Evolutionary conservation across 179 eudicot genomes (phyloP), one percentile per base, ranked within the genome.

Genomic region (Vitellaria paradoxa): DNA sequence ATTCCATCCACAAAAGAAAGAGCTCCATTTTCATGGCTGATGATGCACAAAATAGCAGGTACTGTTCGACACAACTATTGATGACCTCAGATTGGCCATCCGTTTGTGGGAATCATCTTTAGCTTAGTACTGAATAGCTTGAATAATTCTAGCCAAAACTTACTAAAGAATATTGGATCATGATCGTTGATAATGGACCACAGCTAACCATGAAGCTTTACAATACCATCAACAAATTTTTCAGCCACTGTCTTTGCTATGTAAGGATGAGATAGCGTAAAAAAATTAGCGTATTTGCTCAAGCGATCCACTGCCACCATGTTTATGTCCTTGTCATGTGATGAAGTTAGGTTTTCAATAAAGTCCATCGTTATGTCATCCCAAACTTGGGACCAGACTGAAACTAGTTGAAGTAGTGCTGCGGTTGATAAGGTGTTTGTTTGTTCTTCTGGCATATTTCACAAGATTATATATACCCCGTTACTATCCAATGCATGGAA

Each of bases 321-420:
- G 52, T 53, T 52, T 0, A 40, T 17, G 5, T 14, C 53, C 17
- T 26, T 30, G 12, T 66, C 65, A 52, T 53, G 55, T 12, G 55
- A 52, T 2, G 66, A 8, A 17, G 79, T 66, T 2, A 77, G 56
- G 26, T 66, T 72, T 9, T 53, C 56, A 24, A 77, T 77, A 40
- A 78, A 78, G 45, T 70, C 81, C 50, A 78, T 64, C 0, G 70
- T 59, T 4, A 78, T 56, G 8, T 62, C 81, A 15, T 71, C n/a
- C 68, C 76, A 78, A 4, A 65, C 52, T 7, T 47, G 62, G n/a
- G 1, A 63, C 13, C 24, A 26, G 20, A 63, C 20, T 7, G 66
- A 70, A 5, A 75, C 3, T 0, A 70, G 77, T 46, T 75, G 77
- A 6, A 75, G 59, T 0, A 75, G 45, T 2, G 70, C 70, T 37